Evolutionary conservation across 768 basidiomycete species (phyloP).

Genomic region (Pholiota microspora): DNA sequence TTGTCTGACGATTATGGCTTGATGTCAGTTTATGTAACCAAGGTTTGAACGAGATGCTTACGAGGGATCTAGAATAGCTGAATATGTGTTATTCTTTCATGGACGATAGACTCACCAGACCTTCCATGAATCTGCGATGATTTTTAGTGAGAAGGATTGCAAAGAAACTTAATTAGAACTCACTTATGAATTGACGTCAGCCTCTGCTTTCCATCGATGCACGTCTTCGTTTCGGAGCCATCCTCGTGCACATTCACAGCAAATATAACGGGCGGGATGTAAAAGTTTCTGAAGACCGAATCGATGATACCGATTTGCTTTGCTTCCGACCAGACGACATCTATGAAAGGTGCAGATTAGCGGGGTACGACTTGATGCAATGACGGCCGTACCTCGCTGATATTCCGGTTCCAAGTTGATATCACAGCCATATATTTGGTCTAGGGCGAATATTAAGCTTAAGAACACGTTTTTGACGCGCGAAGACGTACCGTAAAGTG

Average conservation of each 20-base stretch:
- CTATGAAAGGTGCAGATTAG: constrained; percentile 28
- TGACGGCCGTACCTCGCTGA: constrained; percentile 56
- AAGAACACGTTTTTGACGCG: constrained; percentile 21
- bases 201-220: constrained; percentile 82
- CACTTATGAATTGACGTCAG: constrained; percentile 72
- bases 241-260: constrained; percentile 55
- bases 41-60: constrained; percentile 7
- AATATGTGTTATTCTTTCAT: constrained; percentile 1
- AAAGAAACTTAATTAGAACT: constrained; percentile 17
- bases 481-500: constrained; percentile 47
- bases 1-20: constrained; percentile 40
- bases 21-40: too few species aligned
- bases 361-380: background rate
- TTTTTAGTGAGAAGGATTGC: background rate
- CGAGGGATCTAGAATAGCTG: constrained; percentile 48
- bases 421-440: constrained; percentile 61
- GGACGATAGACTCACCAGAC: constrained; percentile 42
- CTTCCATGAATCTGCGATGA: constrained; percentile 59
- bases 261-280: constrained; percentile 41
- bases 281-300: constrained; percentile 52
- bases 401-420: constrained; percentile 78
- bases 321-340: constrained; percentile 75
- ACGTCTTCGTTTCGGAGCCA: constrained; percentile 63
- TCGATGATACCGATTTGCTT: constrained; percentile 79
- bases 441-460: constrained; percentile 29